Evolutionary conservation across 2,329 filamentous ascomycete genomes (phyloP).

Genomic region (Aspergillus sp.): DNA sequence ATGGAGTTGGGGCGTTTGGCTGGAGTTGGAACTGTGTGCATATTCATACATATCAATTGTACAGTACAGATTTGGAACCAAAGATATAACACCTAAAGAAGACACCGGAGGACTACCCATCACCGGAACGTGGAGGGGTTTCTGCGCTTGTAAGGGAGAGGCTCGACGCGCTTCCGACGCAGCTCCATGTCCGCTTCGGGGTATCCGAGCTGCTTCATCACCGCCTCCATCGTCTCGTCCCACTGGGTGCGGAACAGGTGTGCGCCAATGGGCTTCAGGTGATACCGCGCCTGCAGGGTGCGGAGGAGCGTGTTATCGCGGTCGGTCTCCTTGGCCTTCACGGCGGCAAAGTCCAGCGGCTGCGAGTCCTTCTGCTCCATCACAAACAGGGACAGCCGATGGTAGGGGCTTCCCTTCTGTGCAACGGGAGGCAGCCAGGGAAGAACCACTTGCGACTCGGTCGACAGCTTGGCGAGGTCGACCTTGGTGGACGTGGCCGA

Average conservation of each 20-base stretch:
- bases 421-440: conserved; percentile 85
- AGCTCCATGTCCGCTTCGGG: conserved; percentile 80
- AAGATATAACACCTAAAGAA: conserved; percentile 13
- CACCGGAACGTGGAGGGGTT: conserved; percentile 47
- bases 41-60: conserved; percentile 44
- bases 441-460: conserved; percentile 63
- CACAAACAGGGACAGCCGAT: conserved; percentile 79
- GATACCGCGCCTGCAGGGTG: conserved; percentile 68
- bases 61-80: conserved; percentile 37
- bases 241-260: conserved; percentile 85
- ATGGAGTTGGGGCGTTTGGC: conserved; percentile 26
- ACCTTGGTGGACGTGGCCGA: conserved; percentile 60
- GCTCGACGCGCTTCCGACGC: conserved; percentile 72
- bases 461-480: conserved; percentile 61
- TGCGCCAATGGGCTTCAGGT: conserved; percentile 71
- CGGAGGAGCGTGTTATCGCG: conserved; percentile 73
- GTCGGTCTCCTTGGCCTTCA: conserved; percentile 50
- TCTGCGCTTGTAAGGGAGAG: conserved; percentile 62
- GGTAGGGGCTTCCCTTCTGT: conserved; percentile 87
- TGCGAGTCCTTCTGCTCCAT: conserved; percentile 70
- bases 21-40: conserved; percentile 27
- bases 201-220: conserved; percentile 78
- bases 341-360: conserved; percentile 55
- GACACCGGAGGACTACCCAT: conserved; percentile 12
- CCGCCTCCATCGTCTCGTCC: conserved; percentile 81